Evolutionary conservation across 805 yeast species (phyloP).

Genomic region (Clavispora fructus): DNA sequence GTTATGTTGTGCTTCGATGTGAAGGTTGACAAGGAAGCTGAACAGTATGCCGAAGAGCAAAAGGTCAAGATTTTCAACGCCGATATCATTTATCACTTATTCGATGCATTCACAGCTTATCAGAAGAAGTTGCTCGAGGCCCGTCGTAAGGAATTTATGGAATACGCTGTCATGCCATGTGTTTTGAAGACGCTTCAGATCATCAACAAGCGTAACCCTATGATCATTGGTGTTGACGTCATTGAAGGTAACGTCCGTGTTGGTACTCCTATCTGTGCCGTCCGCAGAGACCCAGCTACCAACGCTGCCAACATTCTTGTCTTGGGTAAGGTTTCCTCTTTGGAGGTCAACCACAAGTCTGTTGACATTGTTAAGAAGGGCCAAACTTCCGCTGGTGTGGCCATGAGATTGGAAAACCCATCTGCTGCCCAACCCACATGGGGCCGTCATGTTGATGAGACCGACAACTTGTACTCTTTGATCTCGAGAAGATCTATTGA

Average conservation of each 20-base stretch:
- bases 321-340: conserved; percentile 85
- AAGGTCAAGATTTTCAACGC: conserved; percentile 91
- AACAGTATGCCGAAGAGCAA: conserved; percentile 93
- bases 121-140: conserved; percentile 83
- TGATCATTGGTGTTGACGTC: conserved; percentile 99
- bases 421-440: conserved; percentile 92
- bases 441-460: conserved; percentile 98
- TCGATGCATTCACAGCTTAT: conserved; percentile 90
- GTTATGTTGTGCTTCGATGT: conserved; percentile 99
- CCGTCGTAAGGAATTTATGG: conserved; percentile 84
- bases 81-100: conserved; percentile 92
- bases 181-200: conserved; percentile 91
- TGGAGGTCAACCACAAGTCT: conserved; percentile 93
- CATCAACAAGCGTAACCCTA: conserved; percentile 97
- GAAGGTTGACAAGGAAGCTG: conserved; percentile 95
- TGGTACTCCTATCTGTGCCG: conserved; percentile 96
- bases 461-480: conserved; percentile 85
- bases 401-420: conserved; percentile 93
- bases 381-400: conserved; percentile 96
- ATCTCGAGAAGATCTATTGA: conserved; percentile 87
- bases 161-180: conserved; percentile 91
- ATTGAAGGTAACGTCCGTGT: conserved; percentile 81
- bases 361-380: conserved; percentile 81
- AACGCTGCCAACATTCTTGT: conserved; percentile 65
- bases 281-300: conserved; percentile 81